Evolutionary conservation across 2,329 filamentous ascomycete genomes (phyloP).

Genomic region (Tympanopsis confertula): DNA sequence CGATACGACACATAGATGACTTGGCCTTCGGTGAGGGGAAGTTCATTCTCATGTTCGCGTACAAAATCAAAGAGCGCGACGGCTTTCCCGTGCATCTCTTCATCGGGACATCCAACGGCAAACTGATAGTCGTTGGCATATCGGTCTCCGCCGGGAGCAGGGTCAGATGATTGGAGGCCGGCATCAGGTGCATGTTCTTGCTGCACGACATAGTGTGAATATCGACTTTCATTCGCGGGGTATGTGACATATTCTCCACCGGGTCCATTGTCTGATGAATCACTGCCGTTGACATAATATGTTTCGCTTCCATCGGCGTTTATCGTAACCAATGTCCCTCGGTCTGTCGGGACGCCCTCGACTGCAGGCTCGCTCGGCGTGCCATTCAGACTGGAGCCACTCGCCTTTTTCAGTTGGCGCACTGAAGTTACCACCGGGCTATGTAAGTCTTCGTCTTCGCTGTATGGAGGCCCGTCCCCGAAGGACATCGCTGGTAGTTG

Average conservation of each 20-base stretch:
- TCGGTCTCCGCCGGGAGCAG: conserved; percentile 27
- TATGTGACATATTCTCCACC: conserved; percentile 50
- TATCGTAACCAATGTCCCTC: conserved; percentile 31
- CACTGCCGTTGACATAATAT: conserved; percentile 36
- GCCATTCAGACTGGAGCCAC: conserved; percentile 12
- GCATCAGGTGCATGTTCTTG: conserved; percentile 9
- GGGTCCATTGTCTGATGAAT: conserved; percentile 35
- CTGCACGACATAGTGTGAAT: conserved; percentile 22
- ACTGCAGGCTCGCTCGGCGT: conserved; percentile 22
- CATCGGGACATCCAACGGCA: conserved; percentile 58
- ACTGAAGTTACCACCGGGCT: conserved; percentile 51
- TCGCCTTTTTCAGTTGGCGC: conserved; percentile 51
- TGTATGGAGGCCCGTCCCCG: conserved; percentile 57
- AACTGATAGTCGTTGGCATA: conserved; percentile 59
- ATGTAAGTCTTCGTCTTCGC: conserved; percentile 61
- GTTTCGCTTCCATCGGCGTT: conserved; percentile 42
- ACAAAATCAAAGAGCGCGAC: conserved; percentile 64
- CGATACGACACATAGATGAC: conserved; percentile 64
- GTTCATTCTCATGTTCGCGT: conserved; percentile 63
- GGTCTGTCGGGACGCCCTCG: conserved; percentile 22
- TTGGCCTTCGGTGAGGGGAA: conserved; percentile 60
- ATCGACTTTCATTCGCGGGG: conserved; percentile 30
- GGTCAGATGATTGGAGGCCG: conserved; percentile 14
- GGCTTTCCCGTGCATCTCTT: conserved; percentile 65
- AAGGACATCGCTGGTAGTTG: conserved; percentile 36